These are phyloP conservation scores for Geotrichum candidum DNA, from an alignment of 1,139 yeast species.

Conservation along the genomic window DNA sequence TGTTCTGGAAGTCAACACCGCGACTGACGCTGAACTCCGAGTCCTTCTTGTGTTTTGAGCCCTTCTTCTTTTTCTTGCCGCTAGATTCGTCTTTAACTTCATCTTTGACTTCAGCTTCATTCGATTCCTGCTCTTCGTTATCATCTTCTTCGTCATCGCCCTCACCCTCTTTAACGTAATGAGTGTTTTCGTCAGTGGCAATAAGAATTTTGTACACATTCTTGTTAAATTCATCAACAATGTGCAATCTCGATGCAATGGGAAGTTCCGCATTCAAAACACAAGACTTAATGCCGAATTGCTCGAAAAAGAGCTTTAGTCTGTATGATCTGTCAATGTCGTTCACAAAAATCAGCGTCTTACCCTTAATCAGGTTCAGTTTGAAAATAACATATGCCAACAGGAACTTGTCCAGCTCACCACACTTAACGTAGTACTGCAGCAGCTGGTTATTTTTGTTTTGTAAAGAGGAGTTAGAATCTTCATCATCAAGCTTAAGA, in stretches of 20 bases:
- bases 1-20: conserved; percentile 94
- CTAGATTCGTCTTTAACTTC: conserved; percentile 22
- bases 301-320: conserved; percentile 82
- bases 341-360: conserved; percentile 85
- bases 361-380: conserved; percentile 81
- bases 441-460: conserved; percentile 49
- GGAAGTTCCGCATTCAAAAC: conserved; percentile 91
- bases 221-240: conserved; percentile 91
- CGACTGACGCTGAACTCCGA: conserved; percentile 89
- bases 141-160: conserved; percentile 41
- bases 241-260: conserved; percentile 84
- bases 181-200: conserved; percentile 83
- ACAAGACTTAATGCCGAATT: conserved; percentile 86
- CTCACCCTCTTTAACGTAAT: conserved; percentile 45
- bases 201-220: conserved; percentile 80
- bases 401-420: conserved; percentile 88
- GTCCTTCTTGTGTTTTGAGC: conserved; percentile 29
- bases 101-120: conserved; percentile 21
- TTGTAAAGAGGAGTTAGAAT: conserved; percentile 35
- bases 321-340: conserved; percentile 94
- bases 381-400: conserved; percentile 89
- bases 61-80: conserved; percentile 22
- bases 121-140: conserved; percentile 22
- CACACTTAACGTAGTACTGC: conserved; percentile 81
- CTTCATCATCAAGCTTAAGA: conserved; percentile 55